These are phyloP conservation scores for Penicillium coffeae DNA, from an alignment of 495 filamentous ascomycete species.

Conservation along the genomic window DNA sequence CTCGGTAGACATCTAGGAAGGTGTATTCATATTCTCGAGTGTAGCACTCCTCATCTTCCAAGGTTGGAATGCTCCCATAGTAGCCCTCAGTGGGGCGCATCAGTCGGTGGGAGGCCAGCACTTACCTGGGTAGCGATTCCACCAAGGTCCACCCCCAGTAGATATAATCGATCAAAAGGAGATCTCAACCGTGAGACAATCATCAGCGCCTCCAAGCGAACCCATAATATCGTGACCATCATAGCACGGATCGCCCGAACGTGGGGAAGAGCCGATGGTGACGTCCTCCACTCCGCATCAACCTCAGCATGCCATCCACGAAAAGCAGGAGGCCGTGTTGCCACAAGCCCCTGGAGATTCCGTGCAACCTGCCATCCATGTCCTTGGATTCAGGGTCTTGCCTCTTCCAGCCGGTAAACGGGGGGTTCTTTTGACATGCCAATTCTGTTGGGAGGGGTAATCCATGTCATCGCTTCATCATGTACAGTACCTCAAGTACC, in stretches of 20 bases:
- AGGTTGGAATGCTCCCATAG: not conserved
- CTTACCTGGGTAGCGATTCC: no score
- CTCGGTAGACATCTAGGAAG: no score
- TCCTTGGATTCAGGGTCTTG: not conserved
- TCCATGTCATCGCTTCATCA: no score
- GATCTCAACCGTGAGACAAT: no score
- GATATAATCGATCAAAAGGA: no score
- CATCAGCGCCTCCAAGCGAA: no score
- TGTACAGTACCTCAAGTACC: no score
- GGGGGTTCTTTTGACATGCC: not conserved
- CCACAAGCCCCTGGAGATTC: not conserved
- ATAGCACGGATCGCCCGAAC: not conserved
- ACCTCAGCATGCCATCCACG: not conserved
- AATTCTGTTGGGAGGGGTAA: no score
- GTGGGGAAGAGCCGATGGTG: slow-evolving; percentile 11
- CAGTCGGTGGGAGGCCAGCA: slow-evolving; percentile 1
- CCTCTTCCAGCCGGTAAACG: not conserved
- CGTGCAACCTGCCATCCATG: not conserved
- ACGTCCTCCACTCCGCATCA: slow-evolving; percentile 15
- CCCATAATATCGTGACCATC: not conserved
- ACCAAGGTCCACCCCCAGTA: slow-evolving; percentile 11
- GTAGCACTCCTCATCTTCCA: no score
- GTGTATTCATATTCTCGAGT: no score
- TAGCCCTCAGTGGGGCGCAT: no score
- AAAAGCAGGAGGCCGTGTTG: not conserved